Conservation (phyloP, 768 basidiomycete species). For the Serendipita sp. region DNA sequence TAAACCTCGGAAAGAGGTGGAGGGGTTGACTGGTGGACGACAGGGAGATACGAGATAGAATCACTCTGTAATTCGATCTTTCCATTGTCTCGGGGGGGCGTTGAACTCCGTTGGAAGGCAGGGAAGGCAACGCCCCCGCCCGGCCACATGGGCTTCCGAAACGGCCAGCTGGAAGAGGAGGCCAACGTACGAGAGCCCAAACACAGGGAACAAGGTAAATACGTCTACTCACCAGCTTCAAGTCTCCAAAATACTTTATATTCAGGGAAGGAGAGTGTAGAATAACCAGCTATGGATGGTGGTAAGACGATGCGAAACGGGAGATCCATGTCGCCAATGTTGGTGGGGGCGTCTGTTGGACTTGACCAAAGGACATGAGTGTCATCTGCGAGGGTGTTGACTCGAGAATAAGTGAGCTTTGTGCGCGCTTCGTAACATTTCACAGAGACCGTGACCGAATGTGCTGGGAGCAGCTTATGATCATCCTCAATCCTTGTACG, state of each 20-base stretch:
- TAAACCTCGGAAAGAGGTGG: not conserved
- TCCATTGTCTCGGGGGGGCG: no score
- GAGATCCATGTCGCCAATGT: constrained; percentile 47
- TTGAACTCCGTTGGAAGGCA: no score
- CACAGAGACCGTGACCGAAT: constrained; percentile 53
- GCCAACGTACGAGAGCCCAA: no score
- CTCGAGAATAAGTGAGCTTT: constrained; percentile 20
- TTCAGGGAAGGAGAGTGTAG: constrained; percentile 55
- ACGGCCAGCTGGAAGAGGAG: no score
- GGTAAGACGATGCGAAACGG: constrained; percentile 62
- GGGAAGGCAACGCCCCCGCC: no score
- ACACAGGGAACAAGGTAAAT: constrained; percentile 10
- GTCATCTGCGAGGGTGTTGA: constrained; percentile 54
- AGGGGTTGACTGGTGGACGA: not conserved
- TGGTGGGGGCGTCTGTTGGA: constrained; percentile 35
- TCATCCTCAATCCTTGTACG: constrained; percentile 57
- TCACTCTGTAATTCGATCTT: not conserved
- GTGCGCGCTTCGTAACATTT: constrained; percentile 70
- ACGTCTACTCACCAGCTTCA: constrained; percentile 49
- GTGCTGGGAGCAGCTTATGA: constrained; percentile 46
- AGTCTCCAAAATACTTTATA: constrained; percentile 72
- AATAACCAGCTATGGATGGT: constrained; percentile 38
- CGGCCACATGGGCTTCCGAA: no score
- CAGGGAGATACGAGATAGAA: not conserved
- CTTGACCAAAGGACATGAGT: constrained; percentile 54